These are phyloP conservation scores for Straminergon stramineum DNA, from an alignment of 225 moss, liverwort and hornwort genomes.

Conservation along the genomic window DNA sequence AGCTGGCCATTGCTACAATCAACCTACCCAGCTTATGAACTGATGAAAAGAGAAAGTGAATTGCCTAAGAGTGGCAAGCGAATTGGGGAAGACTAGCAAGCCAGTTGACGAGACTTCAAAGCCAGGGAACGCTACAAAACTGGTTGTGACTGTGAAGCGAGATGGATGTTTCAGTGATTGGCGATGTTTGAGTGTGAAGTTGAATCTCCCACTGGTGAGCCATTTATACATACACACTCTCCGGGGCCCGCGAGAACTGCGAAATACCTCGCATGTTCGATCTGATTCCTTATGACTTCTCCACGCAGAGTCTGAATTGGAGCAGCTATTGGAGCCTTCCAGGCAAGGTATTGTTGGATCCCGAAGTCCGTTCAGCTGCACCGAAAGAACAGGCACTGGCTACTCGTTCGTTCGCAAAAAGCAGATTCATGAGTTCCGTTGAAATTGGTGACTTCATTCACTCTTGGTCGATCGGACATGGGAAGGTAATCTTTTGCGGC, in stretches of 20 bases:
- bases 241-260: too few species aligned
- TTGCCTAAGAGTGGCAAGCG: not conserved
- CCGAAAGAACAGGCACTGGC: not conserved
- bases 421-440: not conserved
- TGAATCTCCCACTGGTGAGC: not conserved
- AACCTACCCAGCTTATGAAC: not conserved
- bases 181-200: not conserved
- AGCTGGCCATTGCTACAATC: too few species aligned
- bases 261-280: not conserved
- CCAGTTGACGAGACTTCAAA: not conserved
- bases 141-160: not conserved
- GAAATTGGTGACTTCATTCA: not conserved
- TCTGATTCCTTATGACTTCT: not conserved
- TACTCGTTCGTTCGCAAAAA: not conserved
- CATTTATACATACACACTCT: too few species aligned
- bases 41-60: not conserved
- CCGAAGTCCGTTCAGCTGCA: not conserved
- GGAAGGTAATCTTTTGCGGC: not conserved
- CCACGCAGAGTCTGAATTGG: not conserved
- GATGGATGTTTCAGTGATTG: not conserved
- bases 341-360: not conserved
- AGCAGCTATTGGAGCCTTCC: not conserved
- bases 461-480: not conserved
- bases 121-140: not conserved
- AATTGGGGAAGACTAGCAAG: not conserved